Conservation (phyloP, 2,329 filamentous ascomycete species). For the Botrytis aclada region DNA sequence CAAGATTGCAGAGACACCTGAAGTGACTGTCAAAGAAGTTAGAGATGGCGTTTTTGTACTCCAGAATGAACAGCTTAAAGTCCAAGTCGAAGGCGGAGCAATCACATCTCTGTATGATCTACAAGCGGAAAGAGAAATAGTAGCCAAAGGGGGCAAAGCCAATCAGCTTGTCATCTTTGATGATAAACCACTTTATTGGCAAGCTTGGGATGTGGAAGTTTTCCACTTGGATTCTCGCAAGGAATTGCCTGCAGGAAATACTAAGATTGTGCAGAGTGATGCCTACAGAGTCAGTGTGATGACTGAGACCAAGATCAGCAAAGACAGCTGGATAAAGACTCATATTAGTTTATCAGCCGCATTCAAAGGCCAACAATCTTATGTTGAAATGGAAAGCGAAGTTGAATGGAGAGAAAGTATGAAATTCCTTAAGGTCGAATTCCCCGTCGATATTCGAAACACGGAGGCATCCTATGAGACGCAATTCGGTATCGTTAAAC, state of each 20-base stretch:
- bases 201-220: conserved; percentile 97
- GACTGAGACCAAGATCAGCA: conserved; percentile 83
- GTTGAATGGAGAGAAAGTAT: conserved; percentile 97
- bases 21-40: conserved; percentile 52
- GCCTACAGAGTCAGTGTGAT: conserved; percentile 76
- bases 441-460: conserved; percentile 86
- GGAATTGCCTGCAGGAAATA: conserved; percentile 66
- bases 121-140: conserved; percentile 68
- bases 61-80: conserved; percentile 70
- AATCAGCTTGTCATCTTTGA: conserved; percentile 95
- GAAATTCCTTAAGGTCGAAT: conserved; percentile 98
- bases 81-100: conserved; percentile 69
- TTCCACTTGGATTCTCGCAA: conserved; percentile 86
- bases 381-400: conserved; percentile 75
- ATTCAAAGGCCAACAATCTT: conserved; percentile 61
- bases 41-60: conserved; percentile 68
- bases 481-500: conserved; percentile 82
- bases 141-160: conserved; percentile 70
- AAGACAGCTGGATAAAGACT: conserved; percentile 80
- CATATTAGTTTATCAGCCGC: conserved; percentile 76
- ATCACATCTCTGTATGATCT: conserved; percentile 85
- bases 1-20: conserved; percentile 46
- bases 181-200: conserved; percentile 96
- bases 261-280: conserved; percentile 67
- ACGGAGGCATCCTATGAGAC: conserved; percentile 95